Percentiles rank a stretch among this genome's conserved stretches.
Evolutionary conservation across 345 rosid genomes (phyloP).

Genomic region (Raphanus raphanistrum): DNA sequence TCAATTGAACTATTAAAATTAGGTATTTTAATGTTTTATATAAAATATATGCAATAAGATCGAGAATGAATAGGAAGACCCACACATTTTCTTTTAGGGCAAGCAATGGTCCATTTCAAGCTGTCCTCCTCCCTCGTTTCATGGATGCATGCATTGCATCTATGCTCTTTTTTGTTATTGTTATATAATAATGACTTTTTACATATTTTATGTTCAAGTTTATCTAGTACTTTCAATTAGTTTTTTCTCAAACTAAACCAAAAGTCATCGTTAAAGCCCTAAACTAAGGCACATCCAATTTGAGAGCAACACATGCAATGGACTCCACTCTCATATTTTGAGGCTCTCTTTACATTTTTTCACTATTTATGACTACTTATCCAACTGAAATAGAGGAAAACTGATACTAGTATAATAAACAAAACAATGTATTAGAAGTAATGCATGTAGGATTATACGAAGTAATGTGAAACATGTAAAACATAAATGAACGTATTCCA

Average conservation of each 20-base stretch:
- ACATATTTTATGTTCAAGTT: not conserved
- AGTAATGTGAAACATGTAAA: not conserved
- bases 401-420: not conserved
- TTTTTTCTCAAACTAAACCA: not conserved
- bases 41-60: slow-evolving; percentile 26
- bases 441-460: not conserved
- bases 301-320: slow-evolving; percentile 36
- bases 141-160: slow-evolving; percentile 61
- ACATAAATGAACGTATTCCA: not conserved
- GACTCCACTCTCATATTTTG: slow-evolving; percentile 23
- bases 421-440: not conserved
- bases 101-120: slow-evolving; percentile 61
- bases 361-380: slow-evolving; percentile 19
- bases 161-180: slow-evolving; percentile 21
- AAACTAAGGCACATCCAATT: slow-evolving; percentile 14
- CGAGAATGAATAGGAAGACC: slow-evolving; percentile 45
- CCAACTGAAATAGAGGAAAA: not conserved
- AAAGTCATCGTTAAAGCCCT: slow-evolving; percentile 18
- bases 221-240: slow-evolving; percentile 8
- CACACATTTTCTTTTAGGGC: slow-evolving; percentile 50
- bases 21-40: not conserved
- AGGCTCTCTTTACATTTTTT: slow-evolving; percentile 1
- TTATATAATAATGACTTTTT: not conserved
- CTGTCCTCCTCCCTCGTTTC: slow-evolving; percentile 54
- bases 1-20: slow-evolving; percentile 15